Evolutionary conservation across 2,329 filamentous ascomycete genomes (phyloP).

Genomic region (Apiospora koreana): DNA sequence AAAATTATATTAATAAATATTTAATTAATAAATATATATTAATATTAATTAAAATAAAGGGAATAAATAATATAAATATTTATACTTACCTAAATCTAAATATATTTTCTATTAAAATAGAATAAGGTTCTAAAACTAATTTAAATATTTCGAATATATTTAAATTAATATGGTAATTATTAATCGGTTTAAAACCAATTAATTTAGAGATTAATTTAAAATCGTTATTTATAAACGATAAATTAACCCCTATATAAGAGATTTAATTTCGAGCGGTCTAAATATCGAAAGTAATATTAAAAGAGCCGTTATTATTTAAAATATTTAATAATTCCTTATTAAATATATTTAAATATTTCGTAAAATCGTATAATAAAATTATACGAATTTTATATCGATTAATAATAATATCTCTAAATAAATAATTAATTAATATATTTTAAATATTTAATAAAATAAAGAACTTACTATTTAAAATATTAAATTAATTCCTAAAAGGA

Average conservation of each 20-base stretch:
- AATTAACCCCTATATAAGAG: constrained; percentile 15
- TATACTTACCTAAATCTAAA: too few relatives aligned
- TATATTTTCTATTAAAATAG: not conserved
- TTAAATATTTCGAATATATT: not conserved
- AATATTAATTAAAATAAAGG: not conserved
- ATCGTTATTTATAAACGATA: constrained; percentile 2
- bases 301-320: not conserved
- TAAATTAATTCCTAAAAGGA: not conserved
- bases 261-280: constrained; percentile 13
- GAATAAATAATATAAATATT: not conserved
- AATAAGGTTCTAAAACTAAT: not conserved
- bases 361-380: not conserved
- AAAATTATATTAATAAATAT: not conserved
- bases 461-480: not conserved
- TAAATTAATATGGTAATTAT: constrained; percentile 12
- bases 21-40: not conserved
- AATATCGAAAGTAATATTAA: not conserved
- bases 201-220: constrained; percentile 29
- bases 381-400: not conserved
- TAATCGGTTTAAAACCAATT: constrained; percentile 17
- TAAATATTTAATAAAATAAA: not conserved
- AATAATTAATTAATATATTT: not conserved
- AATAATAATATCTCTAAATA: not conserved
- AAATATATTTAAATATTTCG: not conserved
- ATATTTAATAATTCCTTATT: not conserved